Conservation (phyloP, 768 basidiomycete species). For the Russula ochroleuca region DNA sequence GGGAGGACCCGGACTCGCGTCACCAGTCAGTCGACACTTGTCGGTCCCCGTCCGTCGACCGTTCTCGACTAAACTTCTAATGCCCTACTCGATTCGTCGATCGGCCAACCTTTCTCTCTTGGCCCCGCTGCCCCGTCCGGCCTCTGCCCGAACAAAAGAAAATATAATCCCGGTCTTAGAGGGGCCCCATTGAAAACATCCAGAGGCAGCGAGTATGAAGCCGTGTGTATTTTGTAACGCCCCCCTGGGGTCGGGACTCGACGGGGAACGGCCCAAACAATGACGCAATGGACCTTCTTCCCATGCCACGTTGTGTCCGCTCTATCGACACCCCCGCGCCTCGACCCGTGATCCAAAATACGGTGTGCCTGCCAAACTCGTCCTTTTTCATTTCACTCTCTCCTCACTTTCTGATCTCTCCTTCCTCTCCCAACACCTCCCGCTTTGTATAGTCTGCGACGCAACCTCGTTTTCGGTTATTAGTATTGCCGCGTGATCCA, state of each 20-base stretch:
- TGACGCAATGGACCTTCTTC: slow-evolving; percentile 15
- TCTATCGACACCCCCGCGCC: slow-evolving; percentile 26
- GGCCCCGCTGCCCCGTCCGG: not conserved
- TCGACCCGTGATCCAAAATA: slow-evolving; percentile 16
- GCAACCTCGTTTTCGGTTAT: slow-evolving; percentile 11
- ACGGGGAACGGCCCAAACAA: not conserved
- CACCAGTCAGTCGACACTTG: not conserved
- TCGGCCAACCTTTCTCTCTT: not conserved
- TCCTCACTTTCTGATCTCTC: not conserved
- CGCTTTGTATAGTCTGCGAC: slow-evolving; percentile 2
- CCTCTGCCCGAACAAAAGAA: not conserved
- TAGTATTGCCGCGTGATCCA: not conserved
- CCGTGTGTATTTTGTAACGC: not conserved
- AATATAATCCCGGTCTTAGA: slow-evolving; percentile 1
- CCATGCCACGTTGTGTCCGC: slow-evolving; percentile 17
- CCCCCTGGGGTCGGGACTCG: slow-evolving; percentile 1
- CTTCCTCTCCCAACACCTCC: slow-evolving; percentile 7
- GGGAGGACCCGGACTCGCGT: not conserved
- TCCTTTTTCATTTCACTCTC: slow-evolving; percentile 3
- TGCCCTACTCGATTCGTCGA: slow-evolving; percentile 17
- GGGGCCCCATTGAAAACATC: not conserved
- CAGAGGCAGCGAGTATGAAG: not conserved
- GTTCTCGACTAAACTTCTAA: slow-evolving; percentile 14
- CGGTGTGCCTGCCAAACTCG: not conserved
- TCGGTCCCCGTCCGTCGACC: not conserved